A percentile compares a stretch with the other conserved stretches of the same genome.
phyloP scores from a whole-genome alignment of 2,329 filamentous ascomycete genomes.

The Trichoderma gracile region DNA sequence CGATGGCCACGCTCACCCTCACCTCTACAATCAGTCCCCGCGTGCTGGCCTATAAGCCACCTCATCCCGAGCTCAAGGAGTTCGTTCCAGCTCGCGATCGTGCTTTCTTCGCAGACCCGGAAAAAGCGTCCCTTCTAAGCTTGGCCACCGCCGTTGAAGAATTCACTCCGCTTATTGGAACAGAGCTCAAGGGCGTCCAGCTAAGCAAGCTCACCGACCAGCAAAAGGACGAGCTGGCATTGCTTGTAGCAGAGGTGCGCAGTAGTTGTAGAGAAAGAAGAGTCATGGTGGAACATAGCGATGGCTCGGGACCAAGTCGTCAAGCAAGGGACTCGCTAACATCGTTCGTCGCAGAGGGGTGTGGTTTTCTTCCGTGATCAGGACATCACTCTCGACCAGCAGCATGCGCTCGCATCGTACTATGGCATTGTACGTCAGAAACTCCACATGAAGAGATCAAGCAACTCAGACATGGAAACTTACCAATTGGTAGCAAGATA shows the following conservation, averaged over 20 bases:
- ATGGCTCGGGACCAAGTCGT: neutral
- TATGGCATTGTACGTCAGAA: slow-evolving; percentile 22
- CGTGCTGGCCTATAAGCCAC: slow-evolving; percentile 23
- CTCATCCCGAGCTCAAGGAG: slow-evolving; percentile 23
- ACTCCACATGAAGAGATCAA: no score
- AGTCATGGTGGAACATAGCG: neutral
- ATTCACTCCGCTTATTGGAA: slow-evolving; percentile 39
- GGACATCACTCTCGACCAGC: slow-evolving; percentile 41
- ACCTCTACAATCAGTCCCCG: slow-evolving; percentile 16
- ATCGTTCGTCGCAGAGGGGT: slow-evolving; percentile 31
- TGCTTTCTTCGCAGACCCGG: slow-evolving; percentile 24
- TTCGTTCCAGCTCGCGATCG: slow-evolving; percentile 23
- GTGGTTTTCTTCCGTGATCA: slow-evolving; percentile 43
- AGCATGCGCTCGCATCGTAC: slow-evolving; percentile 40
- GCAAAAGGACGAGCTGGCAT: slow-evolving; percentile 46
- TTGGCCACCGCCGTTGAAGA: slow-evolving; percentile 11
- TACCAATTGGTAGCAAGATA: slow-evolving; percentile 15
- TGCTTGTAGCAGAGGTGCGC: slow-evolving; percentile 41
- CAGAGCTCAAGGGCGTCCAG: slow-evolving; percentile 45
- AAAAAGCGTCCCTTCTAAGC: slow-evolving; percentile 14
- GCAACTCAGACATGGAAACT: neutral
- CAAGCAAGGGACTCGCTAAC: neutral
- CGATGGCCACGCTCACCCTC: slow-evolving; percentile 19
- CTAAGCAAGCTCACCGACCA: slow-evolving; percentile 42
- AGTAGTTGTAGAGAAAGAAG: neutral